Evolutionary conservation across 345 rosid genomes (phyloP), one percentile per base, ranked within the genome.

Genomic region (Hypericum perforatum): DNA sequence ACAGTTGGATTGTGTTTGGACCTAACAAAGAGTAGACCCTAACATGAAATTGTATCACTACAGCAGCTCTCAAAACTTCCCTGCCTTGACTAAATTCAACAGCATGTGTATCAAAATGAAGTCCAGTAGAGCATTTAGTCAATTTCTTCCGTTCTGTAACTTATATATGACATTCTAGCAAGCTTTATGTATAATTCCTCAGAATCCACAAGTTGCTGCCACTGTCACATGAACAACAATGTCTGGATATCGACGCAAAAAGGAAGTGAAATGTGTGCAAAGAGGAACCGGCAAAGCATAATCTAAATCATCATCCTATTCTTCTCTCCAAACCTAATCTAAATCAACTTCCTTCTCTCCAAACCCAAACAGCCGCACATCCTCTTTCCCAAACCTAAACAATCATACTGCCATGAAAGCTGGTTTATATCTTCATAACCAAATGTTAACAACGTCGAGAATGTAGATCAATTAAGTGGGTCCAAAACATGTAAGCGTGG

Each of bases 211-310:
- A 52, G 86, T 82, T 36, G 96, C 96, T 32, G 92, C 81, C 76
- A 91, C 36, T 14, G 75, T 76, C 41, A 92, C 79, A 73, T 91
- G 98, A 37, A 91, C 98, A 12, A 91, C 67, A 52, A 91, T 73
- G 68, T 91, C 98, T 5, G 95, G 80, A 73, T 91, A 87, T 16
- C 96, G 78, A 48, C 98, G 81, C 53, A 91, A 60, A 9, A 96
- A 96, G 41, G 98, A 78, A 62, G 98, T 87, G 62, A 87, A 91
- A 75, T 91, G 98, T 11, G 98, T 91, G 62, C 82, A 87, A 22
- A 84, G 61, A 66, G 95, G 95, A 64, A 76, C 75, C 58, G 92
- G 89, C 41, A 87, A 65, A 10, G 81, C 95, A 69, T 91, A 91
- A 72, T 91, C n/a, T n/a, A n/a, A n/a, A n/a, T n/a, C n/a, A n/a